Evolutionary conservation across 768 basidiomycete species (phyloP).

Genomic region (Imleria badia): DNA sequence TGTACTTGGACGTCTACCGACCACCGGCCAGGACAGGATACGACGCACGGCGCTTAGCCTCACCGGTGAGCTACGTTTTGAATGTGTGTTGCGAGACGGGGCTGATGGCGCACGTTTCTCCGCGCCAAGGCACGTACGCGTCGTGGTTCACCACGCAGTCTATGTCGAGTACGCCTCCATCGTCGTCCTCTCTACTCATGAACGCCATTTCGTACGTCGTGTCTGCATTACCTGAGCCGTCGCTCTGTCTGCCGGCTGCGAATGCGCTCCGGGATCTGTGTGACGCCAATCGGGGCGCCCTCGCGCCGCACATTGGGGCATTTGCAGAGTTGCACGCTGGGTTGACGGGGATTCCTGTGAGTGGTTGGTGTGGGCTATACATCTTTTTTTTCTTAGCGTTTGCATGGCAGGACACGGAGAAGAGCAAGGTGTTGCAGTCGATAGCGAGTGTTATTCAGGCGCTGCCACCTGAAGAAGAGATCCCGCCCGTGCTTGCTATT

Average conservation of each 20-base stretch:
- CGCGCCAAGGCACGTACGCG: slow-evolving; percentile 60
- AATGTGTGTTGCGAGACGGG: background rate
- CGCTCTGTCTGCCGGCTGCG: slow-evolving; percentile 70
- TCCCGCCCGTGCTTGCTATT: slow-evolving; percentile 77
- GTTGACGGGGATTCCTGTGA: slow-evolving; percentile 69
- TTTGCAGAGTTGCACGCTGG: slow-evolving; percentile 84
- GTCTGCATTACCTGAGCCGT: slow-evolving; percentile 63
- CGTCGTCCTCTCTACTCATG: slow-evolving; percentile 52
- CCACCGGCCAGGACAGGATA: slow-evolving; percentile 59
- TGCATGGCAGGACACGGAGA: slow-evolving; percentile 67
- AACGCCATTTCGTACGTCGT: slow-evolving; percentile 69
- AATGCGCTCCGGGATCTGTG: slow-evolving; percentile 83
- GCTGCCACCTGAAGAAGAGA: slow-evolving; percentile 72
- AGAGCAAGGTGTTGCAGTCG: slow-evolving; percentile 86
- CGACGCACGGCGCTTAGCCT: slow-evolving; percentile 72
- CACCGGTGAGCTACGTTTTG: slow-evolving; percentile 55
- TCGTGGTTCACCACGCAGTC: slow-evolving; percentile 73
- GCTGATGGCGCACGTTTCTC: background rate
- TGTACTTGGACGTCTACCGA: slow-evolving; percentile 68
- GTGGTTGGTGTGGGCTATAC: slow-evolving; percentile 19
- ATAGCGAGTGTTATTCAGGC: slow-evolving; percentile 95
- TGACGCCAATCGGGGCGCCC: slow-evolving; percentile 81
- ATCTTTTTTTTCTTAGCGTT: background rate
- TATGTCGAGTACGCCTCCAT: slow-evolving; percentile 24
- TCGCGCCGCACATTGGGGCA: slow-evolving; percentile 80